These are phyloP conservation scores for Sporothrix inflata DNA, from an alignment of 2,329 filamentous ascomycete species.

Conservation along the genomic window DNA sequence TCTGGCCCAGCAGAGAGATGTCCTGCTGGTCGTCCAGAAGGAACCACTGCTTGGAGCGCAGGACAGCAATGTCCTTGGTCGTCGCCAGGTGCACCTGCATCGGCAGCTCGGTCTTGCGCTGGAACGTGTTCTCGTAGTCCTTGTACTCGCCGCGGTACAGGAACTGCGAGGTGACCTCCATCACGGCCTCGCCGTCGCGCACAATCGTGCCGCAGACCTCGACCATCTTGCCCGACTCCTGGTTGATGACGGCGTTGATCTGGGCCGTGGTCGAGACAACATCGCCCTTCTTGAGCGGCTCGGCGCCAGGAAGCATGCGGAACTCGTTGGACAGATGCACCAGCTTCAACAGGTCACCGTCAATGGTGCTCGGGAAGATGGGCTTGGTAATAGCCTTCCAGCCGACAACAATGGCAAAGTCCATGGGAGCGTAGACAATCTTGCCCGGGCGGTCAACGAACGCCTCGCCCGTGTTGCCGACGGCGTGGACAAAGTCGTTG, in stretches of 20 bases:
- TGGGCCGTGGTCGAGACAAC: slow-evolving; percentile 89
- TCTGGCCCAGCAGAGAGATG: slow-evolving; percentile 88
- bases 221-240: slow-evolving; percentile 98
- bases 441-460: slow-evolving; percentile 96
- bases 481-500: slow-evolving; percentile 98
- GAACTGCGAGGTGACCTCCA: slow-evolving; percentile 99
- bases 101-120: slow-evolving; percentile 92
- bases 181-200: slow-evolving; percentile 80
- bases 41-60: slow-evolving; percentile 98
- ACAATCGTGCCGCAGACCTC: slow-evolving; percentile 98
- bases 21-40: slow-evolving; percentile 72
- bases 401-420: slow-evolving; percentile 96
- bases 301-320: slow-evolving; percentile 95
- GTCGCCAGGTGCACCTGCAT: slow-evolving; percentile 89
- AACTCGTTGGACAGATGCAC: slow-evolving; percentile 97
- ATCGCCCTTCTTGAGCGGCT: slow-evolving; percentile 94
- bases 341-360: slow-evolving; percentile 92
- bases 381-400: slow-evolving; percentile 99
- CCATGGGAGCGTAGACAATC: slow-evolving; percentile 94
- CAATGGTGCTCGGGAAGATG: slow-evolving; percentile 95
- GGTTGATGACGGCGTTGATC: slow-evolving; percentile 97
- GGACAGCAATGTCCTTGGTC: slow-evolving; percentile 87
- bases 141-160: slow-evolving; percentile 90
- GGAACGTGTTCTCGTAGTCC: slow-evolving; percentile 98
- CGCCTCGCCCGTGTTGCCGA: slow-evolving; percentile 95